These are phyloP conservation scores for Coffea humblotiana DNA, from an alignment of 305 asterid species.

Conservation along the genomic window DNA sequence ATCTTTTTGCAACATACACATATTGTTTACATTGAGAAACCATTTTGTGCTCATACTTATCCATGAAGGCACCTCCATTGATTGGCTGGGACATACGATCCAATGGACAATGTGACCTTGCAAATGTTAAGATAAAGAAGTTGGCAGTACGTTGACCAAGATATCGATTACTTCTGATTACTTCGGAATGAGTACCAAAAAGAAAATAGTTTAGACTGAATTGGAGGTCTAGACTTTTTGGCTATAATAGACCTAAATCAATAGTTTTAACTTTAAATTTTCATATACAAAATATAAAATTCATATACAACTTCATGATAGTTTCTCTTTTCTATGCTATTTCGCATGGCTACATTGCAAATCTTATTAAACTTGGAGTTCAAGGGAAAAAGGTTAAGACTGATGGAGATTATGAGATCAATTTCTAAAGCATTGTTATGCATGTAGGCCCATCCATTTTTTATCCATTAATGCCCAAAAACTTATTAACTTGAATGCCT, in stretches of 20 bases:
- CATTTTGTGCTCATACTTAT: not conserved
- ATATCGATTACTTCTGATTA: constrained; percentile 23
- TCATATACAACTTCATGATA: not conserved
- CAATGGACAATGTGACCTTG: constrained; percentile 41
- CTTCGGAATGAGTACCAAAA: not conserved
- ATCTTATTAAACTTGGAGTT: constrained; percentile 50
- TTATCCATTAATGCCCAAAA: not conserved
- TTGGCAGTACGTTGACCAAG: constrained; percentile 84
- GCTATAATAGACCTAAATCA: not conserved
- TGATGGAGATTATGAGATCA: constrained; percentile 33
- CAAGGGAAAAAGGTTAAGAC: constrained; percentile 83
- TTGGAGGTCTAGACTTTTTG: not conserved
- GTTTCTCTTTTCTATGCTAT: not conserved
- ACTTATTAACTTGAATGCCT: too few relatives aligned
- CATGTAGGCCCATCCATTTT: not conserved
- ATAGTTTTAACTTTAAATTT: not conserved
- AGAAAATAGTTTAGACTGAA: not conserved
- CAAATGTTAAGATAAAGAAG: constrained; percentile 64
- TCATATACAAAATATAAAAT: not conserved
- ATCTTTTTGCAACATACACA: too few relatives aligned
- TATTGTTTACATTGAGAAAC: too few relatives aligned
- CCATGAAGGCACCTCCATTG: constrained; percentile 70
- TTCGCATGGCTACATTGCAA: not conserved
- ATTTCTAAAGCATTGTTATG: not conserved
- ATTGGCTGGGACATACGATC: constrained; percentile 87